These are phyloP conservation scores for Teratosphaeria destructans DNA, from an alignment of 2,329 filamentous ascomycete species.

Conservation along the genomic window DNA sequence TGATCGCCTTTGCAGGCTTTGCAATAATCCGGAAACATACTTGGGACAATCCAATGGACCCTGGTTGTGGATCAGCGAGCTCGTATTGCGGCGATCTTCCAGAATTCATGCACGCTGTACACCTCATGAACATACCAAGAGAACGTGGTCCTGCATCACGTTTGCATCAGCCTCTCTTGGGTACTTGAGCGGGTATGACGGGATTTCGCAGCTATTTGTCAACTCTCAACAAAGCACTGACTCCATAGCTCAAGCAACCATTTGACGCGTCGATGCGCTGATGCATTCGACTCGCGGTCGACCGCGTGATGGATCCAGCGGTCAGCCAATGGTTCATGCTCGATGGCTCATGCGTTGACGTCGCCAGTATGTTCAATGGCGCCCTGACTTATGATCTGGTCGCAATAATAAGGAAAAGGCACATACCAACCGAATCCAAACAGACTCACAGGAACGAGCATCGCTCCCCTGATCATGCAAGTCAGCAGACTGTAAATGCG, in stretches of 20 bases:
- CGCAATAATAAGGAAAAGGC: neutral
- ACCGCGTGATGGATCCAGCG: neutral
- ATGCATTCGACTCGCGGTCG: neutral
- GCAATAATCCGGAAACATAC: slow-evolving; percentile 21
- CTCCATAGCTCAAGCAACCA: neutral
- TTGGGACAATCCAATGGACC: slow-evolving; percentile 37
- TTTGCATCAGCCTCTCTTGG: slow-evolving; percentile 11
- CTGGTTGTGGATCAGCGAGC: slow-evolving; percentile 22
- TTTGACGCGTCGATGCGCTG: neutral
- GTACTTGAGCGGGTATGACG: slow-evolving; percentile 1
- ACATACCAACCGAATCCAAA: slow-evolving; percentile 45
- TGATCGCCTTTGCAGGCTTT: neutral
- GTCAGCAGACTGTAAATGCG: slow-evolving; percentile 12
- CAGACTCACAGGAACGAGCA: slow-evolving; percentile 68
- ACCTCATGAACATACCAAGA: slow-evolving; percentile 43
- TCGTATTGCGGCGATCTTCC: neutral
- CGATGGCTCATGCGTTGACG: no score
- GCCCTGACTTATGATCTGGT: no score
- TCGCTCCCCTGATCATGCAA: slow-evolving; percentile 43
- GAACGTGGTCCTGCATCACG: slow-evolving; percentile 53
- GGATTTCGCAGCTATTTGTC: neutral
- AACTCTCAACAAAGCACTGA: neutral
- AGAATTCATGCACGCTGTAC: slow-evolving; percentile 34
- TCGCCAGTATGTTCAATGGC: no score
- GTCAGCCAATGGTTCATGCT: neutral